Percentiles rank a stretch among this genome's conserved stretches.
Evolutionary conservation across 2,329 filamentous ascomycete genomes (phyloP).

Genomic region (Dothideomycetes sp.): DNA sequence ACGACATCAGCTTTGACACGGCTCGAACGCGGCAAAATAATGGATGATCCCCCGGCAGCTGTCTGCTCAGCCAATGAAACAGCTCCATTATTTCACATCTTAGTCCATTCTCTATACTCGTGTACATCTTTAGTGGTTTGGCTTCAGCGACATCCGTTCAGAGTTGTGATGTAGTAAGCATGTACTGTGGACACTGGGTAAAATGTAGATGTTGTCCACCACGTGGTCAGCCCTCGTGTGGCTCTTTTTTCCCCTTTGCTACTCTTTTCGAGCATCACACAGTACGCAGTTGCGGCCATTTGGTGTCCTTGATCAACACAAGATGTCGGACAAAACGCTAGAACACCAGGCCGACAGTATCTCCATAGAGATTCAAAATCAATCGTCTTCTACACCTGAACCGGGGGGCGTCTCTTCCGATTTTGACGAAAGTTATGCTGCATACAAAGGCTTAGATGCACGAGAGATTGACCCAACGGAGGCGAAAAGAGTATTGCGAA

Average conservation of each 20-base stretch:
- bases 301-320: no score
- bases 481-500: constrained; percentile 21
- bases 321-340: neutral
- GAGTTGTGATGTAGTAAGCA: no score
- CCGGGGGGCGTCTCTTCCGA: constrained; percentile 9
- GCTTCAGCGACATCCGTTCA: neutral
- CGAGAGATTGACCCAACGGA: constrained; percentile 10
- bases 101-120: neutral
- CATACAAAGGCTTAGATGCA: constrained; percentile 15
- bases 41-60: neutral
- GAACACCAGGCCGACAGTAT: neutral
- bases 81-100: neutral
- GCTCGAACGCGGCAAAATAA: neutral
- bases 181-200: no score
- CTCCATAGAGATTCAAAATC: neutral
- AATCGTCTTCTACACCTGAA: no score
- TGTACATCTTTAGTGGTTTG: neutral
- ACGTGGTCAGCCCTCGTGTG: neutral
- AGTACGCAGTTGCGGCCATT: no score
- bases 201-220: neutral
- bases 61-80: neutral
- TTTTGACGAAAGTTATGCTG: constrained; percentile 18
- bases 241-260: neutral
- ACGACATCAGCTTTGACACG: neutral
- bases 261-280: no score